Evolutionary conservation across 2,329 filamentous ascomycete genomes (phyloP).

Genomic region (Monilinia vaccinii-corymbosi): DNA sequence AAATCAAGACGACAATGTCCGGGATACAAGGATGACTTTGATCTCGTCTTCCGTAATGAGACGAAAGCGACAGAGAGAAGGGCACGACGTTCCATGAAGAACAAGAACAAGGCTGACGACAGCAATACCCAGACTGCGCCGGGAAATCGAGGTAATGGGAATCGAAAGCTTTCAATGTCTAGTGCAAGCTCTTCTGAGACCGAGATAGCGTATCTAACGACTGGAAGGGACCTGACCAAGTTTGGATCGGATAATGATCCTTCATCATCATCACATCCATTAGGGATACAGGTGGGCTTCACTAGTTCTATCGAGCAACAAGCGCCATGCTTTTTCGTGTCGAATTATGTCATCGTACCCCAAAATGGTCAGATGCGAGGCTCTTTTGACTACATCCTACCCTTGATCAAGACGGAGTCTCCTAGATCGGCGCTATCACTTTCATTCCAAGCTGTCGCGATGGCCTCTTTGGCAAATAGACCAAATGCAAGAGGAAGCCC

Average conservation of each 20-base stretch:
- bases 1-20: slow-evolving; percentile 56
- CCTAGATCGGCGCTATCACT: slow-evolving; percentile 41
- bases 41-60: slow-evolving; percentile 64
- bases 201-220: background rate
- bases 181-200: background rate
- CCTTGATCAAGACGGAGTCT: slow-evolving; percentile 40
- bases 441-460: slow-evolving; percentile 50
- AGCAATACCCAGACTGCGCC: background rate
- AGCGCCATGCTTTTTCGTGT: slow-evolving; percentile 50
- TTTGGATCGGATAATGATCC: slow-evolving; percentile 25
- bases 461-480: slow-evolving; percentile 48
- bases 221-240: background rate
- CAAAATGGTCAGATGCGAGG: slow-evolving; percentile 41
- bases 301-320: slow-evolving; percentile 43
- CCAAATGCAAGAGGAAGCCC: slow-evolving; percentile 29
- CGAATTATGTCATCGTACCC: slow-evolving; percentile 51
- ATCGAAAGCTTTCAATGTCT: slow-evolving; percentile 9
- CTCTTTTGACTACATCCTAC: slow-evolving; percentile 50
- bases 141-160: background rate
- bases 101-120: slow-evolving; percentile 32
- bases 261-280: background rate
- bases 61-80: slow-evolving; percentile 58
- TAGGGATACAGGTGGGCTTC: slow-evolving; percentile 19
- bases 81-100: slow-evolving; percentile 45
- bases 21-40: slow-evolving; percentile 63